Evolutionary conservation across 805 yeast genomes (phyloP).

Genomic region (Cyberlindnera euphorbiiphila): DNA sequence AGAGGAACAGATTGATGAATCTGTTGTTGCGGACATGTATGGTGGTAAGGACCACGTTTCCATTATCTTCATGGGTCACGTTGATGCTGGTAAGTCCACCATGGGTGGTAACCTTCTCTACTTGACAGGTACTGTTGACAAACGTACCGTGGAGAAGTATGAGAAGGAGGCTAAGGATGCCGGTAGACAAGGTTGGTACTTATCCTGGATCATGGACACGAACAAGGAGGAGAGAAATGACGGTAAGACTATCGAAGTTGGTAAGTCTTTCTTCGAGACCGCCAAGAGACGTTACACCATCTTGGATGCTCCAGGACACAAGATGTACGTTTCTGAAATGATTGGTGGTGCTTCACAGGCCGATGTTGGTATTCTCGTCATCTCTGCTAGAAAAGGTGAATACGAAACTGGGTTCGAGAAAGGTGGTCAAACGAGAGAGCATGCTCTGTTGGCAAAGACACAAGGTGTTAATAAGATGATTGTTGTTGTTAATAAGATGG

Average conservation of each 20-base stretch:
- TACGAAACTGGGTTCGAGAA: constrained; percentile 98
- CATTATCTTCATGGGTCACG: constrained; percentile 98
- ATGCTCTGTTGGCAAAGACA: constrained; percentile 93
- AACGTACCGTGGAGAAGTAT: constrained; percentile 96
- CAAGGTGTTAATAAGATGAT: constrained; percentile 95
- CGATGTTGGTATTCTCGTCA: constrained; percentile 95
- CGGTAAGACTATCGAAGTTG: constrained; percentile 99
- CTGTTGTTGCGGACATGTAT: constrained; percentile 84
- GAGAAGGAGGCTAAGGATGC: constrained; percentile 99
- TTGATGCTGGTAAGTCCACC: constrained; percentile 98
- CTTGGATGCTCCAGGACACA: constrained; percentile 99
- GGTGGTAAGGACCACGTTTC: constrained; percentile 98
- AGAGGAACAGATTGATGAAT: constrained; percentile 82
- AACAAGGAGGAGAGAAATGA: constrained; percentile 98
- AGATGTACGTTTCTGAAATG: constrained; percentile 98
- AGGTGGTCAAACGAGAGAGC: constrained; percentile 99
- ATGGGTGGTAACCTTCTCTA: constrained; percentile 97
- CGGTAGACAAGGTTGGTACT: constrained; percentile 99
- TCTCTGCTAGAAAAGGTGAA: constrained; percentile 98
- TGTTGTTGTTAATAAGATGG: constrained; percentile 97
- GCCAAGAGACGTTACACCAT: constrained; percentile 97
- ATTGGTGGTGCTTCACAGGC: constrained; percentile 99
- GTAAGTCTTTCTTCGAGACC: constrained; percentile 96
- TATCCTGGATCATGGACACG: constrained; percentile 99
- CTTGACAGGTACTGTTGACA: constrained; percentile 95